Evolutionary conservation across 805 yeast genomes (phyloP).

Genomic region (Saccharomyces mikatae): DNA sequence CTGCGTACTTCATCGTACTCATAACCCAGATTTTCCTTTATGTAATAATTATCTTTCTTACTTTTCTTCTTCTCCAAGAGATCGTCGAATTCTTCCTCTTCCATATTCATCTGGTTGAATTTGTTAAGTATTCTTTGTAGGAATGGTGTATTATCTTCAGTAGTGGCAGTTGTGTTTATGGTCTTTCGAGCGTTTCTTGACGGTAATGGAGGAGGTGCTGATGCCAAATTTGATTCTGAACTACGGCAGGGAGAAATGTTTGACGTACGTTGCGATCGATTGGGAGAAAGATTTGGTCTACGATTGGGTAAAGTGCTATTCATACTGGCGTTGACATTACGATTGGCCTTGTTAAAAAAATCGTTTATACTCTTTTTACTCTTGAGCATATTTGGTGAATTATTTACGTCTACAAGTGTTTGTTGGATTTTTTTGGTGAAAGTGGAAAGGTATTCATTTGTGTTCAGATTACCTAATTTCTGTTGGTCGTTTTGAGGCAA

Average conservation of each 20-base stretch:
- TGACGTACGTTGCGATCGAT: not conserved
- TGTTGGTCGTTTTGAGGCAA: not conserved
- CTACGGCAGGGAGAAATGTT: not conserved
- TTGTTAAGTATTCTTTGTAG: conserved; percentile 18
- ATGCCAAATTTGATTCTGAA: not conserved
- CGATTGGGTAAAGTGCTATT: not conserved
- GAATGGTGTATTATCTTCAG: conserved; percentile 3
- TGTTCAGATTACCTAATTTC: not conserved
- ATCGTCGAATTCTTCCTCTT: conserved; percentile 25
- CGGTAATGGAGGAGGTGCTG: conserved; percentile 1
- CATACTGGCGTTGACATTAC: not conserved
- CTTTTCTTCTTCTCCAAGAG: conserved; percentile 18
- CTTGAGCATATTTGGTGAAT: conserved; percentile 14
- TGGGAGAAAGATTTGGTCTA: not conserved
- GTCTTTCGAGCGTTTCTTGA: not conserved
- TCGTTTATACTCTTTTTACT: conserved; percentile 19
- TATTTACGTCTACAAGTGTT: conserved; percentile 15
- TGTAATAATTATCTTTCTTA: conserved; percentile 14
- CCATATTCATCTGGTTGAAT: conserved; percentile 28
- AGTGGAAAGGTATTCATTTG: conserved; percentile 1
- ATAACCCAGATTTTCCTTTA: conserved; percentile 22
- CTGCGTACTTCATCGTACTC: conserved; percentile 23
- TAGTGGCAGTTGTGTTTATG: not conserved
- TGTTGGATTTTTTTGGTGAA: conserved; percentile 13
- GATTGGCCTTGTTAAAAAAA: conserved; percentile 12